Evolutionary conservation across 306 rosid genomes (phyloP), one percentile per base, ranked within the genome.

Genomic region (Sophora flavescens): DNA sequence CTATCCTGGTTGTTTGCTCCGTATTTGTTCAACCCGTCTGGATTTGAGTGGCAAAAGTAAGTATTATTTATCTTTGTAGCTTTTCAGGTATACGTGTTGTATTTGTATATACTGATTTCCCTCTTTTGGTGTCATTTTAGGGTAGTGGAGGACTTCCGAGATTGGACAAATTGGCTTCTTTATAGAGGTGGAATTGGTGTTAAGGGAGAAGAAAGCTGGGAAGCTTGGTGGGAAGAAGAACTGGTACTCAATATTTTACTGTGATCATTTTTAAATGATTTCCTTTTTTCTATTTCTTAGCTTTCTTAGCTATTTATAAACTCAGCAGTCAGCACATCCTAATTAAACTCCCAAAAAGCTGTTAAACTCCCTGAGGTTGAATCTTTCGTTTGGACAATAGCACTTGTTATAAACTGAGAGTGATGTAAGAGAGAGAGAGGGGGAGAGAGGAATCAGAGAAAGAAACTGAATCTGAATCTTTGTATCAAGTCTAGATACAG

Each of bases 161-260:
- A 95, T 70, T 95, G 99, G 99, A 92, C 97, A 74, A 95, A 92
- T 79, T 95, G 99, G 99, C 92, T 95, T 70, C 90, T 92, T 62
- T 90, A 92, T 74, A 79, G 97, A 72, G 99, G 97, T 78, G 97
- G 99, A 70, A 90, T 95, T 69, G 99, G 99, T 78, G 97, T 95
- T 33, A 89, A 92, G 85, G 97, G 97, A 78, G 97, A 87, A 85
- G 97, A 95, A 88, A 95, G 99, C 81, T 95, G 99, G 99, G 99
- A 95, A 90, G 96, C 97, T 72, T 95, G 97, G 97, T 92, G 99
- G 99, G 97, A 92, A 70, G 97, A 93, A 81, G 99, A 95, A 87
- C 86, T 92, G 97, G 98, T 95, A 91, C 57, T 62, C 41, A 17
- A 74, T 74, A 41, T 57, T 62, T 36, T 51, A 13, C 68, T 28